These are phyloP conservation scores for Populus tremula DNA, from an alignment of 345 rosid genomes.

Conservation along the genomic window DNA sequence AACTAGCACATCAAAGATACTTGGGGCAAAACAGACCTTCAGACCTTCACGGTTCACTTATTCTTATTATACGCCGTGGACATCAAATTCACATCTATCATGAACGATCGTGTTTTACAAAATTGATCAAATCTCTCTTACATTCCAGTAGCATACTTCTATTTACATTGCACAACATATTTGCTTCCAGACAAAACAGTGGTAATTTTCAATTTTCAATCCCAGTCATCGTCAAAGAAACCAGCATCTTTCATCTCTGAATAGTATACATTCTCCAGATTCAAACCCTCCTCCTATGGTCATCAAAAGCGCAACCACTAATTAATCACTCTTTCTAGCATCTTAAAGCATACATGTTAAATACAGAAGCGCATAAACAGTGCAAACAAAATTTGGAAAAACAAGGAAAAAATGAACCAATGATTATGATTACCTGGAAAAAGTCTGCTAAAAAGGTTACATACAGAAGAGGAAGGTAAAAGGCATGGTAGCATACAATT, in stretches of 20 bases:
- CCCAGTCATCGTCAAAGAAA: slow-evolving; percentile 87
- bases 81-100: background rate
- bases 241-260: slow-evolving; percentile 98
- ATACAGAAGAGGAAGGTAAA: slow-evolving; percentile 80
- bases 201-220: slow-evolving; percentile 27
- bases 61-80: background rate
- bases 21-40: background rate
- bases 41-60: background rate
- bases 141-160: background rate
- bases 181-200: background rate
- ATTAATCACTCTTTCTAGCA: background rate
- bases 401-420: background rate
- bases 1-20: background rate
- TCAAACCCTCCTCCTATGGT: slow-evolving; percentile 74
- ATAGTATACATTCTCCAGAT: slow-evolving; percentile 77
- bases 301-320: slow-evolving; percentile 3
- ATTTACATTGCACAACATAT: background rate
- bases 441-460: slow-evolving; percentile 81
- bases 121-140: background rate
- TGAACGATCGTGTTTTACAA: background rate
- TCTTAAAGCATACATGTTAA: background rate
- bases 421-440: slow-evolving; percentile 57
- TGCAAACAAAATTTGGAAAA: background rate
- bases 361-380: background rate
- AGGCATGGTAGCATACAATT: slow-evolving; percentile 71